Percentiles rank a stretch among this genome's conserved stretches.
phyloP scores from a whole-genome alignment of 345 rosid species.

The Syzygium aqueum region DNA sequence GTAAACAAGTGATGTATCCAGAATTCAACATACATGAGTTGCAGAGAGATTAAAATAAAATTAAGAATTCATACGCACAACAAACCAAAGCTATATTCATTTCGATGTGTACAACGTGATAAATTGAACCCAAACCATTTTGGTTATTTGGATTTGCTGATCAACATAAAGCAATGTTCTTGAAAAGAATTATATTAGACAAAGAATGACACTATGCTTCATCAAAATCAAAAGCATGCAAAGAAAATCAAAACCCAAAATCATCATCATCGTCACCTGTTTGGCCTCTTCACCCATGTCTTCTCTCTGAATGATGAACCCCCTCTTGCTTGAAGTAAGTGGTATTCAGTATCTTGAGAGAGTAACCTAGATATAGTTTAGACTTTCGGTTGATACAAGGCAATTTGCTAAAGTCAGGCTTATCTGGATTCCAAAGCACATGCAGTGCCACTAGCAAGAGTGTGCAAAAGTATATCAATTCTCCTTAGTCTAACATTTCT shows the following conservation, averaged over 20 bases:
- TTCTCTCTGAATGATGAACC: neutral
- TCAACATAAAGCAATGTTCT: neutral
- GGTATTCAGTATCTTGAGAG: neutral
- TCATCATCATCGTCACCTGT: conserved; percentile 29
- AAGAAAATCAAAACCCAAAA: neutral
- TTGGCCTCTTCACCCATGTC: conserved; percentile 70
- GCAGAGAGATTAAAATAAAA: neutral
- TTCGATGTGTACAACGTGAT: neutral
- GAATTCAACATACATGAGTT: neutral
- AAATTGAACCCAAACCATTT: neutral
- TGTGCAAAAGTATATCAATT: neutral
- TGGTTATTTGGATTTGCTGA: neutral
- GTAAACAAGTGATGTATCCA: neutral
- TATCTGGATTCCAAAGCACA: conserved; percentile 48
- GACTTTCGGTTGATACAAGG: neutral
- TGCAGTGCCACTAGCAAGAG: conserved; percentile 29
- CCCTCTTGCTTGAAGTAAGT: neutral
- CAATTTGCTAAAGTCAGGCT: neutral
- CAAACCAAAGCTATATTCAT: neutral
- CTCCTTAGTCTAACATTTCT: conserved; percentile 1
- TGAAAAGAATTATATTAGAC: neutral
- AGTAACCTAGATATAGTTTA: neutral
- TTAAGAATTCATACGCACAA: neutral
- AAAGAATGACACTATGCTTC: neutral
- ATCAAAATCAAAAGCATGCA: neutral